A percentile compares a stretch with the other conserved stretches of the same genome.
These are phyloP conservation scores for Porodaedalea pini DNA, from an alignment of 1,284 basidiomycete genomes.

Conservation along the genomic window DNA sequence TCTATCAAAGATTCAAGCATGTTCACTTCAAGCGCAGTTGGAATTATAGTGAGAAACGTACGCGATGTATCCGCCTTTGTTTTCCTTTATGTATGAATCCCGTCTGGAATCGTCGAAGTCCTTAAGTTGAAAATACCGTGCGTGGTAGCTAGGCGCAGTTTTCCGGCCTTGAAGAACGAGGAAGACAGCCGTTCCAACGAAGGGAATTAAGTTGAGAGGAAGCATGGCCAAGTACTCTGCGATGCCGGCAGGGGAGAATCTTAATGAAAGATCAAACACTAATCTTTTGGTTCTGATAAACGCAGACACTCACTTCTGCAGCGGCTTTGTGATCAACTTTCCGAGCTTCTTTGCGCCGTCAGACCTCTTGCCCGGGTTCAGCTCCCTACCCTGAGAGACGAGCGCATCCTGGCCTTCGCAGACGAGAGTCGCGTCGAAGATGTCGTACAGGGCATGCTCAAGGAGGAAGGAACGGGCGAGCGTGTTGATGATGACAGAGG, in stretches of 20 bases:
- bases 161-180: constrained; percentile 42
- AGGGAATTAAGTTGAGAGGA: constrained; percentile 64
- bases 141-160: constrained; percentile 58
- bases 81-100: constrained; percentile 50
- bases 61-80: constrained; percentile 43
- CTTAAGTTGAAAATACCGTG: constrained; percentile 70
- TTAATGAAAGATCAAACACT: constrained; percentile 7
- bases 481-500: constrained; percentile 40
- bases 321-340: constrained; percentile 35
- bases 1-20: constrained; percentile 27
- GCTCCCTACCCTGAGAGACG: constrained; percentile 32
- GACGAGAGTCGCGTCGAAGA: constrained; percentile 42
- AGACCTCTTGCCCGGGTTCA: constrained; percentile 25
- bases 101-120: constrained; percentile 44
- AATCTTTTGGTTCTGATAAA: constrained; percentile 19
- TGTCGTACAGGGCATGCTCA: constrained; percentile 41
- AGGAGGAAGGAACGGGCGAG: constrained; percentile 47
- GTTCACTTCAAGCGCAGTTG: background rate
- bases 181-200: constrained; percentile 65
- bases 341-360: constrained; percentile 30
- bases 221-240: constrained; percentile 52
- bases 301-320: constrained; percentile 32
- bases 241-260: constrained; percentile 19
- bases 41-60: constrained; percentile 28
- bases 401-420: constrained; percentile 35